phyloP scores from a whole-genome alignment of 192 early-diverging fungal genomes.

The Backusella psychrophila region DNA sequence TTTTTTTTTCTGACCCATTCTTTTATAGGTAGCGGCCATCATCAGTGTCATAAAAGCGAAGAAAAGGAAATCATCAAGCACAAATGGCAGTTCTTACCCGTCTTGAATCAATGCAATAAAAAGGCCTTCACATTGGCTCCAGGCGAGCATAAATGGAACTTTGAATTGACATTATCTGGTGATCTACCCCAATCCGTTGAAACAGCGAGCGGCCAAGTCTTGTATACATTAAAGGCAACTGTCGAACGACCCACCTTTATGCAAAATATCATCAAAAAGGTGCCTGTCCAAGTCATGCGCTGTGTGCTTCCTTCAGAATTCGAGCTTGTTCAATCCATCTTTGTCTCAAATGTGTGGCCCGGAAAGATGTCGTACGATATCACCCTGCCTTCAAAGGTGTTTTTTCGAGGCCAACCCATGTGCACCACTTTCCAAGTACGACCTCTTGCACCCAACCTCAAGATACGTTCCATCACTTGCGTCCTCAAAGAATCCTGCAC shows the following conservation, averaged over 20 bases:
- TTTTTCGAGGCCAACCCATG: conserved; percentile 50
- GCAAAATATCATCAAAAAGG: conserved; percentile 36
- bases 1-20: too few species aligned
- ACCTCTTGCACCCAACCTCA: conserved; percentile 47
- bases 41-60: conserved; percentile 27
- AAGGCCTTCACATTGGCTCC: conserved; percentile 32
- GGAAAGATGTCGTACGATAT: conserved; percentile 57
- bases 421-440: conserved; percentile 44
- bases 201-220: conserved; percentile 42
- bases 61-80: conserved; percentile 46
- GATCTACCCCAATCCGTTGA: conserved; percentile 57
- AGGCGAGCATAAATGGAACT: conserved; percentile 44
- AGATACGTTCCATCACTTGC: conserved; percentile 38
- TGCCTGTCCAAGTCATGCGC: conserved; percentile 42
- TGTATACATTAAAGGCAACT: conserved; percentile 48
- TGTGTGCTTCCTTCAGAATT: conserved; percentile 47
- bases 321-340: conserved; percentile 47
- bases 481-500: conserved; percentile 56
- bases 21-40: conserved; percentile 23
- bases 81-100: conserved; percentile 50
- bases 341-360: conserved; percentile 55
- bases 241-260: conserved; percentile 53
- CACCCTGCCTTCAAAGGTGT: conserved; percentile 48
- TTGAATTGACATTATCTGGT: conserved; percentile 55
- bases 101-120: conserved; percentile 28